Evolutionary conservation across 169 alveolate genomes (phyloP), one percentile per base, ranked within the genome.

Genomic region (Cryptosporidium xiaoi): DNA sequence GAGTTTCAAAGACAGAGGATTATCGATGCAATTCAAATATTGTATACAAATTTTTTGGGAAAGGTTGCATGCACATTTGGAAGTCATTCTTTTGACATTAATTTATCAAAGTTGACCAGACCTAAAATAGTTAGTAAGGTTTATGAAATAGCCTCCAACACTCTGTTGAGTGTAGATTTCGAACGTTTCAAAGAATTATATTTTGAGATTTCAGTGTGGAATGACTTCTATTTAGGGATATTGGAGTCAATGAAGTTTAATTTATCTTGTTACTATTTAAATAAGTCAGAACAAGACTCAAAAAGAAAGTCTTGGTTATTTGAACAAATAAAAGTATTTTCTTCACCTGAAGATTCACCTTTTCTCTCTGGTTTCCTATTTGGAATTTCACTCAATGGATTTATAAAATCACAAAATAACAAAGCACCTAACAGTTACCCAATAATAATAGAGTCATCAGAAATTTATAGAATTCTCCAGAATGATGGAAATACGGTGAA

Each of bases 1-100:
- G 87, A 77, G 34, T 77, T 77, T 40, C 87, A 77, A 40, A 56
- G 87, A 36, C 87, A 77, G 48, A 77, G 87, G 64, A 36, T 77
- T 29, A 51, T 50, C 12, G 87, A 77, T 62, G 87, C 87, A 27
- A 48, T 77, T 13, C 87, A 77, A 29, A 7, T 77, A 34, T 68
- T 77, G 33, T 62, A 44, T 40, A 77, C 87, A 15, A 60, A 31
- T 36, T 40, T 77, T n/a, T 40, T 77, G 7, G 87, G 87, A 12
- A 77, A 71, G 31, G 31, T 50, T 34, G 69, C 87, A 36, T 77
- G 87, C 18, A 77, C 71, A 24, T 40, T 77, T 16, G 71, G 71
- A 27, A 64, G 87, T 6, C 56, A 56, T 16, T 24, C 58, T 20
- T 77, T 40, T 34, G 87, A 77, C 36, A 60, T 77, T 58, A 27